Base-by-base conservation (phyloP, 495 filamentous ascomycete species). In the Podospora bellae-mahoneyi region DNA sequence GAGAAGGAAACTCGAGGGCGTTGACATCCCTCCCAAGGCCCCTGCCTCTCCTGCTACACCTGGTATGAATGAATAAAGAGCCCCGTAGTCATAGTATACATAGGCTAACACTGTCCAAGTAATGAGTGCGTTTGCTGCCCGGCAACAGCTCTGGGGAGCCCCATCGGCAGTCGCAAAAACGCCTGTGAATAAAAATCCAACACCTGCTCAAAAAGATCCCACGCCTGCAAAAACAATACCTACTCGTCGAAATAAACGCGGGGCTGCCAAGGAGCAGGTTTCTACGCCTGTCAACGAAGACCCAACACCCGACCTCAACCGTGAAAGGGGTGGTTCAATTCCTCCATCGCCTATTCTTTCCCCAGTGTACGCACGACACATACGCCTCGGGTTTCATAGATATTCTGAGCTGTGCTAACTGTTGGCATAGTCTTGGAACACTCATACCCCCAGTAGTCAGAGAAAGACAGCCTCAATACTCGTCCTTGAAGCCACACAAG, bases 51-150 rank as follows among this genome's bases (percentile, higher is more conserved):
- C 75, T 58, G 72, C 76, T 66, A 39, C 62, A 23, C 48, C 39
- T 32, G 26, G 64, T 75, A 72, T 62, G 65, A 30, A 55, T 9
- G 30, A 32, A 32, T 7, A 32, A 32, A 5, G 7, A 13, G 2
- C 39, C 15, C 39, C 2, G 15, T 48, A 48, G 39, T 48, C 15
- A 48, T 48, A 10, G 7, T 48, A 16, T 48, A 13, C 13, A 48
- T 48, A 48, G 39, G 44, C 66, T 69, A 27, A 67, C 69, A 62
- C 28, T 44, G 67, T 48, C 48, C 2, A 55, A 84, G 82, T 72
- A 10, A 73, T 85, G 72, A 86, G 84, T 69, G 84, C 83, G 18
- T 82, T 85, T 71, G 82, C 84, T 18, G 80, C 83, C 18, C 78
- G 84, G 9, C 79, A 81, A 70, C 81, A 73, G 48, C 74, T 84